phyloP scores from a whole-genome alignment of 345 rosid species.

The Hevea brasiliensis region DNA sequence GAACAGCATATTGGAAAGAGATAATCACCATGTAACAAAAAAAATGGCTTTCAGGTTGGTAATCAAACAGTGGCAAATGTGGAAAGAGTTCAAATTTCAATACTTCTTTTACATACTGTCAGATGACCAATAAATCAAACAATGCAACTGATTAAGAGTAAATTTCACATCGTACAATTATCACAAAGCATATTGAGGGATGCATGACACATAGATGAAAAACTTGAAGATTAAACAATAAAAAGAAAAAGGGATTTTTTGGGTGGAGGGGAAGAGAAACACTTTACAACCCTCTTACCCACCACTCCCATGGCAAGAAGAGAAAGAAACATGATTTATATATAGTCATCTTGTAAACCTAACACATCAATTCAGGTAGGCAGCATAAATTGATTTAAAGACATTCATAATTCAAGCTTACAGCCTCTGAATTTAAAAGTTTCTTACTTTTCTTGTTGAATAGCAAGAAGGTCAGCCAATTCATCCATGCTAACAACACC shows the following conservation, averaged over 20 bases:
- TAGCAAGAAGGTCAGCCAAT: constrained; percentile 82
- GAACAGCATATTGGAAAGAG: background rate
- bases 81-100: background rate
- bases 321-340: background rate
- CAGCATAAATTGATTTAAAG: background rate
- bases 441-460: constrained; percentile 84
- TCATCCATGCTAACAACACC: constrained; percentile 90
- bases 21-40: background rate
- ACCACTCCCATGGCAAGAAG: background rate
- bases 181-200: background rate
- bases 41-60: background rate
- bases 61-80: background rate
- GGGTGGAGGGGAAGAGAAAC: background rate
- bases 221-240: background rate
- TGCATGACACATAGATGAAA: background rate
- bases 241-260: background rate
- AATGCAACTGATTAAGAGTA: background rate
- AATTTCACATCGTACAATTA: background rate
- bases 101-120: background rate
- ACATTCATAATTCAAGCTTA: constrained; percentile 10
- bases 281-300: background rate
- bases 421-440: constrained; percentile 9
- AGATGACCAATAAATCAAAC: background rate
- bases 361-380: background rate
- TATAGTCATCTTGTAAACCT: background rate